Evolutionary conservation across 2,329 filamentous ascomycete genomes (phyloP).

Genomic region (Cucurbitaria berberidis): DNA sequence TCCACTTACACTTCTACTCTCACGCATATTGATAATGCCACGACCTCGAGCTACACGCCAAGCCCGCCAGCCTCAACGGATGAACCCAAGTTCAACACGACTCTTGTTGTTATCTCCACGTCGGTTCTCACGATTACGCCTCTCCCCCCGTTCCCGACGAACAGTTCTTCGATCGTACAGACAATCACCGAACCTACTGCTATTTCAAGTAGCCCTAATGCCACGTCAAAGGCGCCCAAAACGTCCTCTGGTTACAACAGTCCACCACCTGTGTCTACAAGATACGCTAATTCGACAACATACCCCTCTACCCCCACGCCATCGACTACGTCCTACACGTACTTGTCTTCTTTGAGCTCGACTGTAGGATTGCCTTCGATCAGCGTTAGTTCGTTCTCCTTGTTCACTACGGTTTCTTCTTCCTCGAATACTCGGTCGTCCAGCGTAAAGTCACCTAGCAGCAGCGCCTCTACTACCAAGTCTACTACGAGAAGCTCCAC

Average conservation of each 20-base stretch:
- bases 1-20: background rate
- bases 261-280: background rate
- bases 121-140: slow-evolving; percentile 1
- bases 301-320: background rate
- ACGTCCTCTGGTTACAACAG: background rate
- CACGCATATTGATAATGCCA: background rate
- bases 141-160: slow-evolving; percentile 5
- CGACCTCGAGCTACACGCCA: background rate
- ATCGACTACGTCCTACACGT: background rate
- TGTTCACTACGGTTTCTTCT: background rate
- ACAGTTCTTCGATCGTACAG: background rate
- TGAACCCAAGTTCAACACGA: background rate
- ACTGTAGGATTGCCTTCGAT: background rate
- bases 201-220: background rate
- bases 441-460: too few species aligned
- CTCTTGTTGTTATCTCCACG: slow-evolving; percentile 1
- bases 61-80: background rate
- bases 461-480: background rate
- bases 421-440: background rate
- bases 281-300: background rate
- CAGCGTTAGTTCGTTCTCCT: background rate
- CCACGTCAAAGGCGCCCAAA: background rate
- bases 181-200: background rate
- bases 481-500: background rate
- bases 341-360: background rate